Evolutionary conservation across 2,329 filamentous ascomycete genomes (phyloP), one percentile per base, ranked within the genome.

Genomic region (Dothiorella sarmentorum): DNA sequence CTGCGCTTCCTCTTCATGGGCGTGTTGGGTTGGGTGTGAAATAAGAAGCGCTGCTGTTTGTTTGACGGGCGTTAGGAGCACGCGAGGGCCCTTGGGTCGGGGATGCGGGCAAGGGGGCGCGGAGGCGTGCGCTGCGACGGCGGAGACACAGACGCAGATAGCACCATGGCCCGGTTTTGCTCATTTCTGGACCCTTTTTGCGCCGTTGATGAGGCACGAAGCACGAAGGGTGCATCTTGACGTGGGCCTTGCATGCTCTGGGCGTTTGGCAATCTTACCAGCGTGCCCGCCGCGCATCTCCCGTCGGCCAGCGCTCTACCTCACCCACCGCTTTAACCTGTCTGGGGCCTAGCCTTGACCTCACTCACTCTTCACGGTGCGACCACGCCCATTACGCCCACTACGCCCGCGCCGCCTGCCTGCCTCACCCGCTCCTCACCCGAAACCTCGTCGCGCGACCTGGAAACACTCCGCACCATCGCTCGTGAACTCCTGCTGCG

Each of bases 1-100:
- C 43, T 47, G 56, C 44, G 56, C 56, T 58, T 58, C 33, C 43
- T 51, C 33, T 49, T 49, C 56, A 51, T 58, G 13, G 56, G 44
- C 33, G 31, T 51, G 53, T 40, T 40, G 22, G 40, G 27, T 53
- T 38, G 49, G 43, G 29, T 26, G 17, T 15, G 26, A 31, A n/a
- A 37, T n/a, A 11, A n/a, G 33, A 17, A 17, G 20, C 15, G 20
- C 42, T 7, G 22, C 42, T n/a, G 49, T 53, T 53, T 53, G 49
- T 35, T 53, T 53, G 35, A 29, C 35, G 35, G 45, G 49, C 49
- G 49, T 15, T 13, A 10, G 49, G 49, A 20, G 33, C 49, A 29
- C 49, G 35, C 22, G 49, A 20, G 20, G 49, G 49, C 35, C 33
- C 49, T 22, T 37, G 49, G n/a, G 43, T 20, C 43, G 43, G 26